Percentiles rank a stretch among this genome's conserved stretches.
These are phyloP conservation scores for Pythium insidiosum DNA, from an alignment of 352 stramenopile species.

Conservation along the genomic window DNA sequence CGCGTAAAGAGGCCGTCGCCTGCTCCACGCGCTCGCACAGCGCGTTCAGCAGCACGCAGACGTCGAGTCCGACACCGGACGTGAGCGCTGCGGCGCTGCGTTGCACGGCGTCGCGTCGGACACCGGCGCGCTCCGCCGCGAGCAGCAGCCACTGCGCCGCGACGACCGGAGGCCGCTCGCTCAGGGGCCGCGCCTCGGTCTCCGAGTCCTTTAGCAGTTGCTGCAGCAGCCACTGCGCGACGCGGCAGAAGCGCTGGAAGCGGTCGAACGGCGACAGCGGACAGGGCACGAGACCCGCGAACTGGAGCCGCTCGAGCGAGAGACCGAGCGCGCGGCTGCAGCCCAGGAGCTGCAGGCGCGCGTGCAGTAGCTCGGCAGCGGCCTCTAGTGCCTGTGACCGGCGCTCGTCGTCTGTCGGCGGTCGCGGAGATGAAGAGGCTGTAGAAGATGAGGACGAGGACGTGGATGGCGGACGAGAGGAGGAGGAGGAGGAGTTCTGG, in stretches of 20 bases:
- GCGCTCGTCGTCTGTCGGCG: no score
- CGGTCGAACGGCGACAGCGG: conserved; percentile 19
- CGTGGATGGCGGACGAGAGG: no score
- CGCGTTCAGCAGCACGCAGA: conserved; percentile 40
- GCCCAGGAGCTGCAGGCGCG: no score
- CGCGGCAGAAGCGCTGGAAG: conserved; percentile 36
- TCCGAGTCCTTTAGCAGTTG: neutral
- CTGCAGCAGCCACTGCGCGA: conserved; percentile 40
- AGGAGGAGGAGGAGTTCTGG: no score
- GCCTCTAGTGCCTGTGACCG: no score
- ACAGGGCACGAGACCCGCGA: conserved; percentile 13
- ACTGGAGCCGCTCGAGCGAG: conserved; percentile 43
- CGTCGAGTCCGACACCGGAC: conserved; percentile 31
- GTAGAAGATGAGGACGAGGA: no score
- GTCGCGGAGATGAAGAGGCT: no score
- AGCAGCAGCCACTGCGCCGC: conserved; percentile 43
- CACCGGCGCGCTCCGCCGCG: conserved; percentile 29
- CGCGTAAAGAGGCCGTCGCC: conserved; percentile 8
- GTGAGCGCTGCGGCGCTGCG: conserved; percentile 35
- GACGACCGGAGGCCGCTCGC: conserved; percentile 17
- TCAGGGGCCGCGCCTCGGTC: conserved; percentile 4
- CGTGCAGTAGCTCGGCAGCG: no score
- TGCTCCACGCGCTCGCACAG: conserved; percentile 32
- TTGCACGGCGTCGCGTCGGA: conserved; percentile 15
- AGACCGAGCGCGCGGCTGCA: no score